Evolutionary conservation across 768 basidiomycete genomes (phyloP).

Genomic region (Collybia nuda): DNA sequence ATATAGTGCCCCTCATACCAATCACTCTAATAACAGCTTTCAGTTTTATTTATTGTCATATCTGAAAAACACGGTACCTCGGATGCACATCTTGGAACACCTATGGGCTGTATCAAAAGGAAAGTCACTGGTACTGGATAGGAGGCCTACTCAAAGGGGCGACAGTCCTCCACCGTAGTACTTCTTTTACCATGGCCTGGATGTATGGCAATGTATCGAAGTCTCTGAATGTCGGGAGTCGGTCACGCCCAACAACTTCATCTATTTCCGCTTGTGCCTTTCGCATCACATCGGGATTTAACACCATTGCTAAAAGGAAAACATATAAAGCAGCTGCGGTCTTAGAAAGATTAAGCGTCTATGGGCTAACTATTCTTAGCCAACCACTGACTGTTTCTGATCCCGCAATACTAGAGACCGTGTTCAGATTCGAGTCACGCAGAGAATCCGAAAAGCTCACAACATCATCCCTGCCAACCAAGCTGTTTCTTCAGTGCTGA

Average conservation of each 20-base stretch:
- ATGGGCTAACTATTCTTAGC: neutral
- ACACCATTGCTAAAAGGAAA: slow-evolving; percentile 24
- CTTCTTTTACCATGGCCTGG: slow-evolving; percentile 22
- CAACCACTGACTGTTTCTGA: no score
- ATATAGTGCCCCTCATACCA: slow-evolving; percentile 13
- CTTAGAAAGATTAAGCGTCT: slow-evolving; percentile 2
- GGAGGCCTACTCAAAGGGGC: slow-evolving; percentile 15
- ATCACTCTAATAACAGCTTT: slow-evolving; percentile 10
- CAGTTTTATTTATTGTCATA: neutral
- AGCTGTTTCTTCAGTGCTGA: no score
- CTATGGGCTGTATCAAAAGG: no score
- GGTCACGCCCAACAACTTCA: slow-evolving; percentile 20
- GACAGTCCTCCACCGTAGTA: slow-evolving; percentile 16
- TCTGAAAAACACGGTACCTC: no score
- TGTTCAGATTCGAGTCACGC: no score
- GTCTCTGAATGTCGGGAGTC: slow-evolving; percentile 24
- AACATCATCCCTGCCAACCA: no score
- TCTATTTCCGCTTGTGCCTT: slow-evolving; percentile 29
- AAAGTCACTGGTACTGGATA: no score
- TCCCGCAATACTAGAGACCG: no score
- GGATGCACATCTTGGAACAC: no score
- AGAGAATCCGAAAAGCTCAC: no score
- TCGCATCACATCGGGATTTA: slow-evolving; percentile 22
- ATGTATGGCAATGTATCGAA: slow-evolving; percentile 21
- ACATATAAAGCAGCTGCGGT: slow-evolving; percentile 12